These are phyloP conservation scores for Trichoderma gamsii DNA, from an alignment of 495 filamentous ascomycete species.

Conservation along the genomic window DNA sequence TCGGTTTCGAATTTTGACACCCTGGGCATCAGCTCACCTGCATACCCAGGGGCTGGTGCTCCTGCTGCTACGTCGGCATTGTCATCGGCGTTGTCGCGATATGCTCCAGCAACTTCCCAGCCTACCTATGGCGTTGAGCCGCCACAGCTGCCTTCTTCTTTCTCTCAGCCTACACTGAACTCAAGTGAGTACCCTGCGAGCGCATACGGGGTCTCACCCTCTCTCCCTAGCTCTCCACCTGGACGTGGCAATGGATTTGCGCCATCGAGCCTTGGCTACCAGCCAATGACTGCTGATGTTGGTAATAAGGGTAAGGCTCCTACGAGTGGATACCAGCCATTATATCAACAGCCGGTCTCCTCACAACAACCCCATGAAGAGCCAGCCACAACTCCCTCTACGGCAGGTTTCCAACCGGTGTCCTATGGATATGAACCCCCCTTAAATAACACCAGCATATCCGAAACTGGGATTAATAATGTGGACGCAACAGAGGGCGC, in stretches of 20 bases:
- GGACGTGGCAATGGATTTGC: not conserved
- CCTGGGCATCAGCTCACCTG: slow-evolving; percentile 35
- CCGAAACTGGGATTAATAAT: slow-evolving; percentile 27
- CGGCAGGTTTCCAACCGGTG: slow-evolving; percentile 33
- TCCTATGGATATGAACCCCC: slow-evolving; percentile 30
- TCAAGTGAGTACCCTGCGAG: slow-evolving; percentile 18
- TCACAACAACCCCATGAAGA: slow-evolving; percentile 17
- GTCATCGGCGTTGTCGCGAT: slow-evolving; percentile 2
- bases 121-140: not conserved
- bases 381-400: slow-evolving; percentile 12
- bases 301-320: slow-evolving; percentile 17
- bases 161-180: not conserved
- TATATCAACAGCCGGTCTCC: not conserved
- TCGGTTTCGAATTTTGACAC: slow-evolving; percentile 74
- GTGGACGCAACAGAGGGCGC: slow-evolving; percentile 17
- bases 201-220: slow-evolving; percentile 51
- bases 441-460: slow-evolving; percentile 25
- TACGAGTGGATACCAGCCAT: not conserved
- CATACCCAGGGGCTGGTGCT: slow-evolving; percentile 24
- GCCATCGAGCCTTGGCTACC: slow-evolving; percentile 23
- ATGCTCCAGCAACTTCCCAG: slow-evolving; percentile 2
- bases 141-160: not conserved
- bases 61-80: slow-evolving; percentile 27
- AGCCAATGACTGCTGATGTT: slow-evolving; percentile 22
- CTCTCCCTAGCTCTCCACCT: slow-evolving; percentile 28